Evolutionary conservation across 2,329 filamentous ascomycete species (phyloP), one percentile per base, ranked within the genome.

Genomic region (Herpotrichia juniperi): DNA sequence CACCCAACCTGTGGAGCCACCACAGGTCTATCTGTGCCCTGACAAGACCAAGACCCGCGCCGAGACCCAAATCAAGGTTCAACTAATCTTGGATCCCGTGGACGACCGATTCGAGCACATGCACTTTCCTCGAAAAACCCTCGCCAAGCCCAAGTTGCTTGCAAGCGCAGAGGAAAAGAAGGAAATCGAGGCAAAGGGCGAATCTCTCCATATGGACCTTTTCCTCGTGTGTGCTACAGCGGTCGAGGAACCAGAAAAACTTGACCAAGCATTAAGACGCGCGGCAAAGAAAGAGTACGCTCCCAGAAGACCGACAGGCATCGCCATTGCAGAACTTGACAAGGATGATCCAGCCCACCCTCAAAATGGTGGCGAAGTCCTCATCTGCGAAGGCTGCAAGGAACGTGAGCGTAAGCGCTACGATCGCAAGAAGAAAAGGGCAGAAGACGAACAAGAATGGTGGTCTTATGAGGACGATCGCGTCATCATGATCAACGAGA

Each of bases 11-110:
- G 53, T 61, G 21, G 60, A 65, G 19, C 53, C 54, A 10, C 34
- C 49, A 11, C 14, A 60, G 1, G 51, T 71, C 39, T 54, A 50
- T 28, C 57, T 71, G 32, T 51, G 50, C 14, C 53, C 68, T 19
- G 67, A 72, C 58, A 69, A 67, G 54, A 68, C 72, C 50, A 97
- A 97, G 74, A 96, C 93, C 14, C 87, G 94, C 19, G 94, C 97
- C 16, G 94, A 99, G 77, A 97, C 94, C 0, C 94, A 97, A 70
- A 97, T 97, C 62, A 90, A 90, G 8, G 91, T 97, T 61, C 88
- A 88, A 64, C 82, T 97, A 74, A 89, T 87, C 0, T 75, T 97
- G 32, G 87, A 86, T 51, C 86, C 89, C 17, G 78, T 96, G 42
- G 92, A 93, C 1, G 77, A 81, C 0, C 88, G 89, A 10, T 85